These are phyloP conservation scores for Botrytis fragariae DNA, from an alignment of 2,329 filamentous ascomycete species.

Conservation along the genomic window DNA sequence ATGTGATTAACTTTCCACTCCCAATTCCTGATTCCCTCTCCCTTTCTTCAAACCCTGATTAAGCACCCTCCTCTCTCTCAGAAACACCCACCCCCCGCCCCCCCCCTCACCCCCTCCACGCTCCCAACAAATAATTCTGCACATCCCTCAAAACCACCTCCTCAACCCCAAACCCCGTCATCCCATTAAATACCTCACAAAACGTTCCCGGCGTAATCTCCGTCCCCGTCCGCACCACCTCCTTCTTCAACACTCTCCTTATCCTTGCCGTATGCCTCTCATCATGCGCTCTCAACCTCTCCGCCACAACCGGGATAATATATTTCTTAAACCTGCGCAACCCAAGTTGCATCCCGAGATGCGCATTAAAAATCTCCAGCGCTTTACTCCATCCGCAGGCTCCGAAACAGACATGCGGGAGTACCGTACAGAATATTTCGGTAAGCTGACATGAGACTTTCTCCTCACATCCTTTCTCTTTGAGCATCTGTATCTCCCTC, in stretches of 20 bases:
- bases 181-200: neutral
- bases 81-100: fast-evolving
- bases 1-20: too few relatives aligned
- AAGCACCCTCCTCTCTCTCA: too few relatives aligned
- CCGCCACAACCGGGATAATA: neutral
- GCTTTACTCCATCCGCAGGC: neutral
- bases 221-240: neutral
- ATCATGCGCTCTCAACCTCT: neutral
- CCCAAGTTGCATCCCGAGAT: neutral
- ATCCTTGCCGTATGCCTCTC: neutral
- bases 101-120: neutral
- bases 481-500: too few relatives aligned
- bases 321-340: neutral
- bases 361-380: neutral
- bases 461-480: too few relatives aligned
- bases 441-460: too few relatives aligned
- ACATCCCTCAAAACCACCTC: neutral
- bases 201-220: neutral
- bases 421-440: neutral
- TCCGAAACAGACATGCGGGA: neutral
- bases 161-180: neutral
- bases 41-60: too few relatives aligned
- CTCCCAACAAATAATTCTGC: neutral
- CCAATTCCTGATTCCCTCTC: too few relatives aligned
- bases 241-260: neutral